Percentiles rank a stretch among this genome's conserved stretches.
Conservation (phyloP, 345 rosid genomes). For the Psidium guajava region DNA sequence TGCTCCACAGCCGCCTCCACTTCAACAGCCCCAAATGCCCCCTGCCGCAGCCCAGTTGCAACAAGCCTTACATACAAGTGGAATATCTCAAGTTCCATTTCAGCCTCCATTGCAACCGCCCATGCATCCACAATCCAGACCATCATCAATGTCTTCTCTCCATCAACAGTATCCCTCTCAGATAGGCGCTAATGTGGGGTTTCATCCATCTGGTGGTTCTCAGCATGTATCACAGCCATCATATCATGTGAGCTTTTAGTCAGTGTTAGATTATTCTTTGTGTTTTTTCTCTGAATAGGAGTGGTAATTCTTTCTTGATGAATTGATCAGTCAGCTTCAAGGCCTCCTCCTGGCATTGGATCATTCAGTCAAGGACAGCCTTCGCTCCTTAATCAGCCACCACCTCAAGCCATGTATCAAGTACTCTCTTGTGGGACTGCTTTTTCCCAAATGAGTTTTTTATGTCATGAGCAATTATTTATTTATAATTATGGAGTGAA, state of each 20-base stretch:
- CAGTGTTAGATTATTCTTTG: neutral
- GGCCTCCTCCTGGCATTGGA: conserved; percentile 41
- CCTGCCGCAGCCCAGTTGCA: conserved; percentile 55
- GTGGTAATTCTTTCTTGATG: conserved; percentile 1
- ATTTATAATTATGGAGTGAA: neutral
- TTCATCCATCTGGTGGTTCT: conserved; percentile 55
- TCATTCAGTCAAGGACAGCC: conserved; percentile 66
- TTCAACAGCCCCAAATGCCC: conserved; percentile 54
- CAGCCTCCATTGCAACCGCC: conserved; percentile 35
- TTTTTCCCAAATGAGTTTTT: neutral
- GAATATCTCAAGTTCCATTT: conserved; percentile 40
- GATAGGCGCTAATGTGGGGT: conserved; percentile 56
- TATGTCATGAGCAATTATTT: neutral
- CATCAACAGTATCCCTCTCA: conserved; percentile 63
- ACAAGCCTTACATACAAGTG: conserved; percentile 46
- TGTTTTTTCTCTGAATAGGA: neutral
- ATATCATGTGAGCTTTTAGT: conserved; percentile 55
- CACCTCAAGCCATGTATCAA: conserved; percentile 48
- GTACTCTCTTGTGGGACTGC: conserved; percentile 9
- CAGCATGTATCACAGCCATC: conserved; percentile 66
- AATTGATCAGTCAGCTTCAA: conserved; percentile 42
- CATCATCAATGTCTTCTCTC: conserved; percentile 28
- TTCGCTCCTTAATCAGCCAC: conserved; percentile 42
- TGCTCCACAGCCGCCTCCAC: conserved; percentile 38
- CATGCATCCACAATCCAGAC: conserved; percentile 43